Evolutionary conservation across 441 rosid genomes (phyloP).

Genomic region (Arabidopsis hybrid): DNA sequence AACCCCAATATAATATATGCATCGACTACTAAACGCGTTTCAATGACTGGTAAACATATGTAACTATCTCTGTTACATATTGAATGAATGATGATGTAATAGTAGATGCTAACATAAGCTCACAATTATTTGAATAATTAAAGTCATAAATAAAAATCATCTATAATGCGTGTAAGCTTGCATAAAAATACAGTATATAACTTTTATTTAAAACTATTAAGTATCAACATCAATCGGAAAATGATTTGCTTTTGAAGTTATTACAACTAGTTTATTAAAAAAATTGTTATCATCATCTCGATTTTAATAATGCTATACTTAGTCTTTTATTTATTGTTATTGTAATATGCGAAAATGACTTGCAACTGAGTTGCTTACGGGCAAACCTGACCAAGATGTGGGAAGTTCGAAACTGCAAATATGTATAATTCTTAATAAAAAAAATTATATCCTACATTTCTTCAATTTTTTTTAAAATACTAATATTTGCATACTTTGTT

Average conservation of each 20-base stretch:
- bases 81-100: too few species aligned
- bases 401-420: too few species aligned
- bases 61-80: too few species aligned
- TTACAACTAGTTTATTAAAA: slow-evolving; percentile 11
- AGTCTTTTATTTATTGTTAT: background rate
- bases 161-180: slow-evolving; percentile 27
- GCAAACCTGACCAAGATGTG: too few species aligned
- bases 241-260: slow-evolving; percentile 25
- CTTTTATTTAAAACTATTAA: slow-evolving; percentile 22
- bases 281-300: slow-evolving; percentile 28
- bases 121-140: slow-evolving; percentile 33
- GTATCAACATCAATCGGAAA: slow-evolving; percentile 39
- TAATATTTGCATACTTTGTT: too few species aligned
- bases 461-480: too few species aligned
- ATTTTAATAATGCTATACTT: background rate
- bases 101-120: too few species aligned
- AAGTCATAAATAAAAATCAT: slow-evolving; percentile 14
- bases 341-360: slow-evolving; percentile 26
- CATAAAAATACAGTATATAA: slow-evolving; percentile 18
- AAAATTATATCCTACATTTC: too few species aligned
- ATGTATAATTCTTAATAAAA: too few species aligned
- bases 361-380: slow-evolving; percentile 20
- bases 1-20: too few species aligned
- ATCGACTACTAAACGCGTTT: too few species aligned
- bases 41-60: too few species aligned